phyloP scores from a whole-genome alignment of 768 basidiomycete genomes.

The Udeniomyces megalosporus region DNA sequence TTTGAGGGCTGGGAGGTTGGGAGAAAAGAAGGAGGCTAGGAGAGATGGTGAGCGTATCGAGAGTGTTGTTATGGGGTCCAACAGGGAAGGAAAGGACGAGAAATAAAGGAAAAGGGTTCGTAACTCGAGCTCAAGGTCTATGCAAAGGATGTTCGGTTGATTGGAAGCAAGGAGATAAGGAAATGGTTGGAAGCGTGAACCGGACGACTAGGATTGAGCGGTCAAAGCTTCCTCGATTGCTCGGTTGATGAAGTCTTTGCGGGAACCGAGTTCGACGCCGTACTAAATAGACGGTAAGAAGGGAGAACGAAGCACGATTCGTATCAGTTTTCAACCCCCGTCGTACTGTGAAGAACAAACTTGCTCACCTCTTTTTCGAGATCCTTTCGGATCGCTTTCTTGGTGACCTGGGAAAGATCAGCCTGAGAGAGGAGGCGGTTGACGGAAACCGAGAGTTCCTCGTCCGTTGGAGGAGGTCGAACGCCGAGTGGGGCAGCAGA shows the following conservation, averaged over 20 bases:
- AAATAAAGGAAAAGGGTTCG: not conserved
- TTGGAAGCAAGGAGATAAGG: no score
- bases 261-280: slow-evolving; percentile 52
- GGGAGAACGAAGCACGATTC: not conserved
- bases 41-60: no score
- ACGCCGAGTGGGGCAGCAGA: not conserved
- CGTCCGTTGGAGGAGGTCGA: slow-evolving; percentile 39
- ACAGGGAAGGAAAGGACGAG: not conserved
- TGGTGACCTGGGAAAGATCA: slow-evolving; percentile 79
- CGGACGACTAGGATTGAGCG: not conserved
- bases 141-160: no score
- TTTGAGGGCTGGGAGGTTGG: no score
- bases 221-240: slow-evolving; percentile 23
- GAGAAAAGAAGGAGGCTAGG: no score
- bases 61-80: no score
- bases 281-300: slow-evolving; percentile 36
- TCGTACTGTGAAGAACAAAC: not conserved
- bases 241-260: slow-evolving; percentile 29
- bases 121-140: not conserved
- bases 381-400: slow-evolving; percentile 69
- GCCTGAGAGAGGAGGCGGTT: slow-evolving; percentile 46
- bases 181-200: no score
- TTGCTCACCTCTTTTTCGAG: slow-evolving; percentile 43
- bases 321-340: not conserved
- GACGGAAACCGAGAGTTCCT: slow-evolving; percentile 46